Percentiles rank a stretch among this genome's conserved stretches.
Conservation (phyloP, 345 rosid species). For the Boechera divaricarpa region DNA sequence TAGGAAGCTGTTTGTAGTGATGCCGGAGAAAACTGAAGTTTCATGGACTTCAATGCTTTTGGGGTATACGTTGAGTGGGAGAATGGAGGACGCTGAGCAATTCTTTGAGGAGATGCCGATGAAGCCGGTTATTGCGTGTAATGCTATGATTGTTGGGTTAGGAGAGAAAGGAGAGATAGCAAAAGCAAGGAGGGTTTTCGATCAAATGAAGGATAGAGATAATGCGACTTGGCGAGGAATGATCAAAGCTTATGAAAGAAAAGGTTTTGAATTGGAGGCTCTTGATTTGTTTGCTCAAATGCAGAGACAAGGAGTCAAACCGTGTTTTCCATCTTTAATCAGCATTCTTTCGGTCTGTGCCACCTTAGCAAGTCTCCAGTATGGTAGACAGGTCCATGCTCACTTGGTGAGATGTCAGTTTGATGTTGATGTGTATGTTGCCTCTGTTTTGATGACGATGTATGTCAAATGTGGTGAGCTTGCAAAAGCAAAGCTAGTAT, state of each 20-base stretch:
- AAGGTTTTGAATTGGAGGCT: constrained; percentile 71
- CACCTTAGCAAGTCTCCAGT: constrained; percentile 67
- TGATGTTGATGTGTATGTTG: constrained; percentile 71
- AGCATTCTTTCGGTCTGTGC: constrained; percentile 75
- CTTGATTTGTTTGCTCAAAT: constrained; percentile 62
- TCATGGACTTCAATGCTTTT: constrained; percentile 83
- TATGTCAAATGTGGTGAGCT: constrained; percentile 82
- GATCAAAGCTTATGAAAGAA: constrained; percentile 76
- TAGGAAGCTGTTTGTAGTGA: constrained; percentile 85
- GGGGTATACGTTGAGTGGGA: constrained; percentile 71
- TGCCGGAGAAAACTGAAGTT: constrained; percentile 82
- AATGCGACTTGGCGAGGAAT: constrained; percentile 69
- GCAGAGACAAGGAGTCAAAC: constrained; percentile 64
- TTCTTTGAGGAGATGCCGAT: constrained; percentile 69
- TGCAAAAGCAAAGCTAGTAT: constrained; percentile 63
- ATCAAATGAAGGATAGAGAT: constrained; percentile 67
- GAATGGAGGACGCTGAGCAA: constrained; percentile 67
- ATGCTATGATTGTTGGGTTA: constrained; percentile 72
- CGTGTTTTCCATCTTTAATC: constrained; percentile 67
- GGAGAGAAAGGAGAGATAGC: constrained; percentile 62
- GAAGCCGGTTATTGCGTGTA: constrained; percentile 62
- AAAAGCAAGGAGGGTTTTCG: constrained; percentile 62
- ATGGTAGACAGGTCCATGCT: constrained; percentile 80
- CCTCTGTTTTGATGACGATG: constrained; percentile 84
- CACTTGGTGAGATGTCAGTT: constrained; percentile 64